phyloP scores from a whole-genome alignment of 2,329 filamentous ascomycete species.

The Botrytis cinerea region DNA sequence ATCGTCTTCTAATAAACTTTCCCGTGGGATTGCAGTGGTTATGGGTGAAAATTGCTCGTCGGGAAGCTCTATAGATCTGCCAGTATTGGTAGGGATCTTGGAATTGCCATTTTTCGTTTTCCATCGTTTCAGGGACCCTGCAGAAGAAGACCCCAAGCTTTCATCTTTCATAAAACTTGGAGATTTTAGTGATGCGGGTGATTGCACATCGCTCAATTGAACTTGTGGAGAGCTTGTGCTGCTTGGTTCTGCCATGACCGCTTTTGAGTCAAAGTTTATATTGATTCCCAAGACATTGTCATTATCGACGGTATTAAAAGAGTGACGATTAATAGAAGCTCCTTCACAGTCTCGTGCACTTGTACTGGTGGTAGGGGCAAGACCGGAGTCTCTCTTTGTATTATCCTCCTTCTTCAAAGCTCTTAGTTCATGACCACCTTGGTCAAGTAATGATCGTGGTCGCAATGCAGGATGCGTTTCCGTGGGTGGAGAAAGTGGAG shows the following conservation, averaged over 20 bases:
- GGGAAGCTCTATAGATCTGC: slow-evolving; percentile 28
- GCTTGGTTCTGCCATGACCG: not conserved
- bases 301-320: slow-evolving; percentile 40
- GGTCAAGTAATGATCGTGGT: slow-evolving; percentile 9
- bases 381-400: slow-evolving; percentile 56
- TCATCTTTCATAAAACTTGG: slow-evolving; percentile 28
- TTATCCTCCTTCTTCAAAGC: slow-evolving; percentile 46
- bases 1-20: slow-evolving; percentile 58
- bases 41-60: slow-evolving; percentile 52
- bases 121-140: slow-evolving; percentile 27
- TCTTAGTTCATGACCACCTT: slow-evolving; percentile 27
- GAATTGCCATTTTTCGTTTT: slow-evolving; percentile 29
- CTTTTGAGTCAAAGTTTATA: slow-evolving; percentile 35
- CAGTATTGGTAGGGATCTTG: slow-evolving; percentile 26
- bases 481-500: slow-evolving; percentile 35
- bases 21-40: slow-evolving; percentile 57
- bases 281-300: slow-evolving; percentile 33
- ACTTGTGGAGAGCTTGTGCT: not conserved
- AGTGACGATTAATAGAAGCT: slow-evolving; percentile 29
- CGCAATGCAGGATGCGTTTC: slow-evolving; percentile 40
- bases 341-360: slow-evolving; percentile 44
- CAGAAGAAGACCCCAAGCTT: slow-evolving; percentile 25
- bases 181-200: slow-evolving; percentile 19
- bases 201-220: slow-evolving; percentile 22
- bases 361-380: slow-evolving; percentile 51